Evolutionary conservation across 495 filamentous ascomycete species (phyloP), one percentile per base, ranked within the genome.

Genomic region (Aspergillus indologenus): DNA sequence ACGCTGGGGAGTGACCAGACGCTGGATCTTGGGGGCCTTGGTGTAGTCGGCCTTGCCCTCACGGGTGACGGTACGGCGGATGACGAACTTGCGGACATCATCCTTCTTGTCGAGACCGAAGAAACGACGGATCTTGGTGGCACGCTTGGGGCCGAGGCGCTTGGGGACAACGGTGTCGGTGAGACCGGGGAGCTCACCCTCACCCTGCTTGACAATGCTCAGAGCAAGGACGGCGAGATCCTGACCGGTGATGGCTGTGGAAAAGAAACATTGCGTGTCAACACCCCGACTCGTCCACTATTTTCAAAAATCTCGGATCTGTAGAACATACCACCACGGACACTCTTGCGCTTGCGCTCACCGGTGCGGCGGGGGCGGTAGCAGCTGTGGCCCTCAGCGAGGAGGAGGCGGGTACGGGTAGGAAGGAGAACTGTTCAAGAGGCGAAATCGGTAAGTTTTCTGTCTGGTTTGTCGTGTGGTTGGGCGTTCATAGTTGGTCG

Each of bases 61-160:
- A 67, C 83, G 85, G 87, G 96, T 96, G 74, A 98, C 87, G 75
- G 96, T 95, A 76, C 94, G 95, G 71, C 94, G 95, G 74, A 98
- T 96, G 76, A 98, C 94, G 84, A 95, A 98, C 81, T 97, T 96
- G 84, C 92, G 82, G 87, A 98, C 94, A 89, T 98, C 94, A 82
- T 98, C 94, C 83, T 97, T 91, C 90, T 97, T 97, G 88, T 85
- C 89, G 84, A 98, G 87, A 79, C 90, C 85, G 82, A 98, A 98
- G 87, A 98, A 98, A 73, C 85, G 86, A 74, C 93, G 87, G 82
- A 98, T 96, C 92, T 97, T 98, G 77, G 92, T 96, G 72, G 94
- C 94, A 72, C 94, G 85, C 91, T 98, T 98, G 81, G 94, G 94
- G 63, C 94, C 94, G 68, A 98, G 87, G 66, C 94, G 86, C 87